These are phyloP conservation scores for Collybia sordida DNA, from an alignment of 768 basidiomycete genomes.

Conservation along the genomic window DNA sequence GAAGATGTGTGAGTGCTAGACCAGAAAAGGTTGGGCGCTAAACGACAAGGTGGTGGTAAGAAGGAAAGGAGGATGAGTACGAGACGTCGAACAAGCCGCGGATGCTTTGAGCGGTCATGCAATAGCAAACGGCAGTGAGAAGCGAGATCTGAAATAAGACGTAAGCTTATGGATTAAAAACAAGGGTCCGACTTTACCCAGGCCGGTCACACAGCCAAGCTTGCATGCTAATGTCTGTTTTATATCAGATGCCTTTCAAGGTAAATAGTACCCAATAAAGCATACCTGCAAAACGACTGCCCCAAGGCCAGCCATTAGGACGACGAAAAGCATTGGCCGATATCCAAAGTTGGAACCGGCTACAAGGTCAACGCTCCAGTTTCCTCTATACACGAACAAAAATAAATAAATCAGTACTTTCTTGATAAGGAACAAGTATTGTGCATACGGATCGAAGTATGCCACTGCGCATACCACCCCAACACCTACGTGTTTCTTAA, in stretches of 20 bases:
- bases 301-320: slow-evolving; percentile 60
- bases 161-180: not conserved
- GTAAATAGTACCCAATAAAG: not conserved
- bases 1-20: too few relatives aligned
- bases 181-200: slow-evolving; percentile 37
- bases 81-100: slow-evolving; percentile 42
- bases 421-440: not conserved
- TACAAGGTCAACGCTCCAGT: slow-evolving; percentile 80
- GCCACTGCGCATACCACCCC: slow-evolving; percentile 74
- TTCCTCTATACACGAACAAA: slow-evolving; percentile 47
- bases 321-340: slow-evolving; percentile 65
- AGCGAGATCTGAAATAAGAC: slow-evolving; percentile 45
- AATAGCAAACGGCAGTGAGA: slow-evolving; percentile 57
- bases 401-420: slow-evolving; percentile 1
- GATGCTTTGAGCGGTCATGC: slow-evolving; percentile 50
- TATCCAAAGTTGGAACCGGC: slow-evolving; percentile 78
- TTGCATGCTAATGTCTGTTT: slow-evolving; percentile 61
- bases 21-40: too few relatives aligned
- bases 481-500: slow-evolving; percentile 54
- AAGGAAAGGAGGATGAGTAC: too few relatives aligned
- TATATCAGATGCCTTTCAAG: not conserved
- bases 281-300: slow-evolving; percentile 67
- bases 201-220: slow-evolving; percentile 67
- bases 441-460: slow-evolving; percentile 69
- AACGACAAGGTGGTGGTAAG: too few relatives aligned